These are phyloP conservation scores for Schwanniomyces yamadae DNA, from an alignment of 805 yeast genomes.

Conservation along the genomic window DNA sequence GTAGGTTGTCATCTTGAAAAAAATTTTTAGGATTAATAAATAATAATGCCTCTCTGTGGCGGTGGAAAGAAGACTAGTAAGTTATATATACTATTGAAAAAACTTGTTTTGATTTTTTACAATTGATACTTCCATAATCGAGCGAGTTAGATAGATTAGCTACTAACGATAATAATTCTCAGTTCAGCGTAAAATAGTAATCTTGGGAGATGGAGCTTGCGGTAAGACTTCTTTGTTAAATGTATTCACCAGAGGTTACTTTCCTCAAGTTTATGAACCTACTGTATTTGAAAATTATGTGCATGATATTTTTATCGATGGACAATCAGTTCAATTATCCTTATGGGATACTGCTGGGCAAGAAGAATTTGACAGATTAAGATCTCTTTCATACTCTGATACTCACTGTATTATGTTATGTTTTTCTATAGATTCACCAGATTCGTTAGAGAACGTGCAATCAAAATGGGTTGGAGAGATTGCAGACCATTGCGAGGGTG, in stretches of 20 bases:
- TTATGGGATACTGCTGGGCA: conserved; percentile 99
- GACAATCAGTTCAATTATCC: conserved; percentile 86
- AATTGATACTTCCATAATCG: no score
- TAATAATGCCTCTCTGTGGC: conserved; percentile 43
- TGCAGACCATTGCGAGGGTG: conserved; percentile 96
- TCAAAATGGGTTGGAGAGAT: conserved; percentile 97
- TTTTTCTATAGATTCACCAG: conserved; percentile 90
- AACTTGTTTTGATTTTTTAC: neutral
- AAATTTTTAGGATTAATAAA: conserved; percentile 1
- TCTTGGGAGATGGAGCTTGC: conserved; percentile 97
- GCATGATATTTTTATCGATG: conserved; percentile 94
- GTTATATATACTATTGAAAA: no score
- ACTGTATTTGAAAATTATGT: conserved; percentile 97
- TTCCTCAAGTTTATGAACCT: conserved; percentile 97
- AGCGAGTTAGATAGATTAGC: neutral
- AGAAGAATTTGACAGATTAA: conserved; percentile 92
- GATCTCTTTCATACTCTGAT: conserved; percentile 90
- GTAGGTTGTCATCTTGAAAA: no score
- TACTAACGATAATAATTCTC: conserved; percentile 13
- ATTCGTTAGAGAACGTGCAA: conserved; percentile 91
- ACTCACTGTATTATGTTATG: conserved; percentile 97
- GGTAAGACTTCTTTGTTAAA: conserved; percentile 94
- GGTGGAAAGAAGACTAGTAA: conserved; percentile 42
- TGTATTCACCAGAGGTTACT: conserved; percentile 95
- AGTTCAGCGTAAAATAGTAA: conserved; percentile 90